Base-by-base conservation (phyloP, 2,329 filamentous ascomycete genomes). In the Calonectria hawksworthii region DNA sequence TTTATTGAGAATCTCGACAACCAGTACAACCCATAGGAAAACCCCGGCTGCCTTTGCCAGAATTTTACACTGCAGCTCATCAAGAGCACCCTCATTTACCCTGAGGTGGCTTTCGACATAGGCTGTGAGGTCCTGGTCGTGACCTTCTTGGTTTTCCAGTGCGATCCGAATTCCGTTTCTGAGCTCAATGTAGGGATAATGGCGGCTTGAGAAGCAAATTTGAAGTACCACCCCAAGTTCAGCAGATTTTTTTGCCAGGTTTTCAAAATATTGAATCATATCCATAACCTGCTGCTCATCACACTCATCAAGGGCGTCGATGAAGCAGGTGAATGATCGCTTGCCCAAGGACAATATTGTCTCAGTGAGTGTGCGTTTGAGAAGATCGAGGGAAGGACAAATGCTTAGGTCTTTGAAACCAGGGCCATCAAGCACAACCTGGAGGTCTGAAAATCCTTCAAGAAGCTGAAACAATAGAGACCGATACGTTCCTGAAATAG, bases 251-350 rank as follows among this genome's bases (percentile, higher is more conserved):
- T 85, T 77, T 0, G 84, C 82, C 0, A 90, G 50, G 0, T 81
- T 70, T 51, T 88, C 84, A 1, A 90, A 86, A 44, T 86, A 86
- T 0, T 68, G 36, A 0, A 90, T 75, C 82, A 90, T 86, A 0
- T 85, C 83, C 34, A 83, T 82, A 0, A 87, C 79, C 51, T 90
- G 80, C 0, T 79, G 69, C 32, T 87, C 85, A 2, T 87, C 81
- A 50, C 88, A 90, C 63, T 90, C 89, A 9, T 90, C 89, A 0
- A 90, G 81, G 0, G 88, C 89, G 67, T 90, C 88, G 0, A 86
- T 78, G 38, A 83, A 85, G 0, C 76, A 80, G 2, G 0, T 65
- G 0, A 77, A 52, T 0, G 68, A 28, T 0, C 64, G 16, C 0
- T 32, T 2, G 8, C 13, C 70, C 0, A 79, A 64, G 0, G 16